Percentiles rank a stretch among this genome's conserved stretches.
These are phyloP conservation scores for Russula emetica DNA, from an alignment of 768 basidiomycete species.

Conservation along the genomic window DNA sequence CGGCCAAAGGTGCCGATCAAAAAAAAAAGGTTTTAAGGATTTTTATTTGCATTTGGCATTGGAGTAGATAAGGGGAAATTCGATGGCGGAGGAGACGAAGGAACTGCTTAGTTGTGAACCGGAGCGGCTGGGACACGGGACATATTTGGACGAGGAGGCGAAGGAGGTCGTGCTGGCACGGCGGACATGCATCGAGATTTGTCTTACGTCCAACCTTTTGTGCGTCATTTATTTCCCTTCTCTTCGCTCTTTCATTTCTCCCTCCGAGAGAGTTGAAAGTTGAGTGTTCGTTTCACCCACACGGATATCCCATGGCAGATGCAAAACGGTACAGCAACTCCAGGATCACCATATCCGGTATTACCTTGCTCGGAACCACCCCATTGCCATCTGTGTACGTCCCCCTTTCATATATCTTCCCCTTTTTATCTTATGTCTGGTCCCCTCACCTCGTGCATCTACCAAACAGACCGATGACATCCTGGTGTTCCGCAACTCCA, in stretches of 20 bases:
- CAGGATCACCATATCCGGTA: constrained; percentile 70
- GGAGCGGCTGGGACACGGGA: constrained; percentile 73
- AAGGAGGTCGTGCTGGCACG: constrained; percentile 51
- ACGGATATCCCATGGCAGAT: constrained; percentile 39
- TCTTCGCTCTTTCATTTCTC: background rate
- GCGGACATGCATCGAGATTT: constrained; percentile 70
- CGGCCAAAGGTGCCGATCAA: background rate
- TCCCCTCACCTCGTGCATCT: constrained; percentile 15
- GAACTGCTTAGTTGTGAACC: constrained; percentile 59
- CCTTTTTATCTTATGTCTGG: constrained; percentile 2
- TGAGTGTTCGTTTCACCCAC: too few species aligned
- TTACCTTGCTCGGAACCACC: constrained; percentile 60
- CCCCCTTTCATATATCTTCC: background rate
- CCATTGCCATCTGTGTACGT: constrained; percentile 73
- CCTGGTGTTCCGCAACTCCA: constrained; percentile 70
- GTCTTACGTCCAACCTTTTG: constrained; percentile 75
- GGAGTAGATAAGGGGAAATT: constrained; percentile 44
- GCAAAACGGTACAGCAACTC: constrained; percentile 61
- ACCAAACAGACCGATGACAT: constrained; percentile 71
- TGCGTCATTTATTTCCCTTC: constrained; percentile 34
- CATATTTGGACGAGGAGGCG: constrained; percentile 63
- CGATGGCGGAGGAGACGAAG: constrained; percentile 60
- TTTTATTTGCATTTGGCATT: too few species aligned
- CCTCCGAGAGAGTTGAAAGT: background rate
- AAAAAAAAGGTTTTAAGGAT: background rate